phyloP scores from a whole-genome alignment of 805 yeast species.

The Saturnispora sekii region DNA sequence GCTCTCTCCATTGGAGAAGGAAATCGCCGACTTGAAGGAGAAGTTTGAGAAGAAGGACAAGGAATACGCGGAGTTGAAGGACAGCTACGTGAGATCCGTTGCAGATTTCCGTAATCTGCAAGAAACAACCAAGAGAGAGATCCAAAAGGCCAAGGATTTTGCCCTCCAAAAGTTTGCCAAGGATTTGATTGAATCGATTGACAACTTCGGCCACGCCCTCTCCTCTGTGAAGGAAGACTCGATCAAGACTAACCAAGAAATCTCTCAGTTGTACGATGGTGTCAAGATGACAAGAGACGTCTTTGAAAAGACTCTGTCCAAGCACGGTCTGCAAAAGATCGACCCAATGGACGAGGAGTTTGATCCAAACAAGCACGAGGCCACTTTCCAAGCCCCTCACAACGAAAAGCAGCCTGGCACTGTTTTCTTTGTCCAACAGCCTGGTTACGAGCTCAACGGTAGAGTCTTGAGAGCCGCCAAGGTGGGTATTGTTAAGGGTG shows the following conservation, averaged over 20 bases:
- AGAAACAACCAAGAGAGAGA: slow-evolving; percentile 79
- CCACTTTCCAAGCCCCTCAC: slow-evolving; percentile 78
- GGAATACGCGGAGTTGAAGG: slow-evolving; percentile 75
- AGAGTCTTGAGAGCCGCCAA: slow-evolving; percentile 92
- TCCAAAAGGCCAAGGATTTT: slow-evolving; percentile 79
- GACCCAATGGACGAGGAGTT: slow-evolving; percentile 79
- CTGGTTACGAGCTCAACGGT: slow-evolving; percentile 76
- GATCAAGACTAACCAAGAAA: slow-evolving; percentile 47
- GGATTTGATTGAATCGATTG: slow-evolving; percentile 82
- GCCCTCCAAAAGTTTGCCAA: slow-evolving; percentile 88
- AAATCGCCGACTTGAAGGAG: slow-evolving; percentile 30
- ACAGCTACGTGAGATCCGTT: slow-evolving; percentile 68
- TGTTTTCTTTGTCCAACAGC: slow-evolving; percentile 85
- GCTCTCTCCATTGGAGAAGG: slow-evolving; percentile 22
- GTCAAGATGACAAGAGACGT: slow-evolving; percentile 82
- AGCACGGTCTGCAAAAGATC: slow-evolving; percentile 72
- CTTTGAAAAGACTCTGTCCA: slow-evolving; percentile 71
- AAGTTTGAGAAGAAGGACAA: slow-evolving; percentile 54
- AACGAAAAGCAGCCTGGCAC: slow-evolving; percentile 89
- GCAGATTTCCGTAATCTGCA: slow-evolving; percentile 93
- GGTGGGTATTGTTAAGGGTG: slow-evolving; percentile 80
- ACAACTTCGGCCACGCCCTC: slow-evolving; percentile 82
- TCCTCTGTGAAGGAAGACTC: slow-evolving; percentile 59
- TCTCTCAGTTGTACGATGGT: slow-evolving; percentile 74
- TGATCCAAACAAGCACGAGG: slow-evolving; percentile 90